Evolutionary conservation across 73 alveolate genomes (phyloP).

Genomic region (Tetrahymena thermophila): DNA sequence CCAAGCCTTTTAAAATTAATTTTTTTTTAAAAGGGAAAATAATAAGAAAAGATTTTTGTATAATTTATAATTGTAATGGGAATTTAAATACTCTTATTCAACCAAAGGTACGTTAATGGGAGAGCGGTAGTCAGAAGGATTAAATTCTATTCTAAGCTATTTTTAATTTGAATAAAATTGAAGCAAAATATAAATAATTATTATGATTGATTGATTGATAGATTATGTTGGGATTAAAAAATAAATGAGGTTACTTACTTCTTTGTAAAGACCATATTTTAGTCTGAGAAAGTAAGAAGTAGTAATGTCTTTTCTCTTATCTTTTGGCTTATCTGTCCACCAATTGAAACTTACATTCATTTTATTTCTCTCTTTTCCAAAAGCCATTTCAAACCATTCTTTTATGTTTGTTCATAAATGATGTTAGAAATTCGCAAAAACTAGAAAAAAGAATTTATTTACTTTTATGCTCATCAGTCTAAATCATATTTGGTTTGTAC

Average conservation of each 20-base stretch:
- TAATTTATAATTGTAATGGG: background rate
- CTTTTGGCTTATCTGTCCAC: background rate
- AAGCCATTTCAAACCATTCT: conserved; percentile 41
- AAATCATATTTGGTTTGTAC: background rate
- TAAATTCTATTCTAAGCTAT: conserved; percentile 11
- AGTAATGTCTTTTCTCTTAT: background rate
- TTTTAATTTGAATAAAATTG: background rate
- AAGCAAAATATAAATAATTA: too few relatives aligned
- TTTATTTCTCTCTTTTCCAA: conserved; percentile 29
- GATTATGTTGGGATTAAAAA: background rate
- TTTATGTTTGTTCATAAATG: background rate
- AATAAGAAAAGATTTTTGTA: background rate
- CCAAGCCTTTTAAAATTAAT: background rate
- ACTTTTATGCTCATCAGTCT: background rate
- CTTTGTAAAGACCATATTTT: conserved; percentile 19
- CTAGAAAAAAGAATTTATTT: background rate
- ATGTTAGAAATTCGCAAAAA: background rate
- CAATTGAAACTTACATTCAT: background rate
- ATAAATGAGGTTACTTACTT: background rate
- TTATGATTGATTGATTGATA: too few relatives aligned
- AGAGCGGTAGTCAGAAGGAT: conserved; percentile 8
- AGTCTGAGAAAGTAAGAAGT: background rate
- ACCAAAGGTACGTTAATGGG: background rate
- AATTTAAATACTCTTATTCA: background rate
- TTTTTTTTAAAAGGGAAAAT: background rate